phyloP scores from a whole-genome alignment of 2,329 filamentous ascomycete species.

The Diaporthe ilicicola region DNA sequence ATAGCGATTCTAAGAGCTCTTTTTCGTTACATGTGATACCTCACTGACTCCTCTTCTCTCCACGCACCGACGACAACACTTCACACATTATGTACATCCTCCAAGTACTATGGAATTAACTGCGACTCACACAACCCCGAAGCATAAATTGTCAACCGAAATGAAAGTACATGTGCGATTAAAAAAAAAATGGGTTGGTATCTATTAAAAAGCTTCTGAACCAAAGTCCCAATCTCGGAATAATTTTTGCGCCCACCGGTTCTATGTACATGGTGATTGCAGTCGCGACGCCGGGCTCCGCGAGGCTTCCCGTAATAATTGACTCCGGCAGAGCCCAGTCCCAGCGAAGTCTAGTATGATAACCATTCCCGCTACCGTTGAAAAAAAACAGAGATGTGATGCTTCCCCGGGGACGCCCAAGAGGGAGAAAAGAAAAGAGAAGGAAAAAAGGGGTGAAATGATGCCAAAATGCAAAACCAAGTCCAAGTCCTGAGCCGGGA shows the following conservation, averaged over 20 bases:
- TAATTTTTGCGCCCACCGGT: neutral
- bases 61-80: neutral
- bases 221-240: neutral
- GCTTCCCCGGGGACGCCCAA: neutral
- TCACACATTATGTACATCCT: neutral
- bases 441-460: too few species aligned
- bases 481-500: neutral
- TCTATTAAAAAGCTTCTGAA: neutral
- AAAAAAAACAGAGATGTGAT: neutral
- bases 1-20: too few species aligned
- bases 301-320: conserved; percentile 4
- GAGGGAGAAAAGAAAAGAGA: neutral
- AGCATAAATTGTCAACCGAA: too few species aligned
- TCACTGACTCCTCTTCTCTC: neutral
- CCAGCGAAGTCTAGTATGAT: neutral
- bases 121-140: too few species aligned
- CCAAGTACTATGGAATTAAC: too few species aligned
- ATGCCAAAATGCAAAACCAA: conserved; percentile 9
- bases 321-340: neutral
- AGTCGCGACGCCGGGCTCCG: neutral
- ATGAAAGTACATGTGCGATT: neutral
- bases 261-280: neutral
- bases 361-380: neutral
- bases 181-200: neutral
- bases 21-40: neutral